Percentiles rank a stretch among this genome's conserved stretches.
Evolutionary conservation across 352 stramenopile genomes (phyloP).

Genomic region (Globisporangium paddicum): DNA sequence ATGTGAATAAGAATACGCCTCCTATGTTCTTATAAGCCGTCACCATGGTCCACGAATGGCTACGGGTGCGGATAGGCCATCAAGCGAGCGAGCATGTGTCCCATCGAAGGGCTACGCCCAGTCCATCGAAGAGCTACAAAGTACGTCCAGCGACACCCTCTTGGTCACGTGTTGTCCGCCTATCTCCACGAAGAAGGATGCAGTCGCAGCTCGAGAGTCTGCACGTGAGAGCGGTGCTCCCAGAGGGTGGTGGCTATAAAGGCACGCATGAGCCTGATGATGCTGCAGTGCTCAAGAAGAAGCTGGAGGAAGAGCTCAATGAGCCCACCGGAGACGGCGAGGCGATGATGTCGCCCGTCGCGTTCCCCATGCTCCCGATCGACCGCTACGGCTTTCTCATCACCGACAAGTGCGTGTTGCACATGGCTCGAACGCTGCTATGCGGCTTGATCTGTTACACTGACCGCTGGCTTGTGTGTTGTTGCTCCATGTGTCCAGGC

Average conservation of each 20-base stretch:
- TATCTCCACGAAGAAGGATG: conserved; percentile 1
- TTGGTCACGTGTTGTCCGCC: too few species aligned
- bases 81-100: neutral
- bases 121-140: neutral
- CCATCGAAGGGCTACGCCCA: conserved; percentile 1
- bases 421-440: too few species aligned
- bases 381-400: conserved; percentile 76
- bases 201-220: conserved; percentile 14
- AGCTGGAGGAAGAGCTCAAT: conserved; percentile 14
- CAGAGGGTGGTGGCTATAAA: neutral
- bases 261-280: neutral
- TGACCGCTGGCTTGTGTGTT: neutral
- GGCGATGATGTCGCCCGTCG: conserved; percentile 18
- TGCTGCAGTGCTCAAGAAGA: conserved; percentile 14
- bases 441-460: neutral
- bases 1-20: too few species aligned
- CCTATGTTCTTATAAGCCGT: conserved; percentile 3
- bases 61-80: neutral
- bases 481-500: conserved; percentile 27
- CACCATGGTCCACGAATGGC: neutral
- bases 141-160: too few species aligned
- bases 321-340: neutral
- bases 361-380: conserved; percentile 50
- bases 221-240: conserved; percentile 1
- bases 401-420: conserved; percentile 66